A percentile compares a stretch with the other conserved stretches of the same genome.
phyloP scores from a whole-genome alignment of 306 rosid genomes.

The Gillenia trifoliata region DNA sequence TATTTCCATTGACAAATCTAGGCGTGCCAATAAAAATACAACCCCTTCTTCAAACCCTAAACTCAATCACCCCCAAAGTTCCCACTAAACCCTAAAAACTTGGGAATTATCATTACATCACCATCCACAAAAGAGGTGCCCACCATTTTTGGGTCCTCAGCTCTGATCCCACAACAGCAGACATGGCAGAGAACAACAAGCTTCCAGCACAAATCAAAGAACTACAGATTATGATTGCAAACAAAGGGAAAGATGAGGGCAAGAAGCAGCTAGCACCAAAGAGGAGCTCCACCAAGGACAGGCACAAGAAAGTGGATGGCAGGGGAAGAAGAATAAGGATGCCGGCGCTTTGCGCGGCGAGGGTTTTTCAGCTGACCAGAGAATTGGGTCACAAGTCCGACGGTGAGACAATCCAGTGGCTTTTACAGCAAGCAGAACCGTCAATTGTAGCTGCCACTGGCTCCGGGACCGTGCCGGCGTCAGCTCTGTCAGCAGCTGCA shows the following conservation, averaged over 20 bases:
- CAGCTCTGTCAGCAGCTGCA: constrained; percentile 19
- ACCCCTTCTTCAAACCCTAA: neutral
- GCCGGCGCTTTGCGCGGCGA: constrained; percentile 59
- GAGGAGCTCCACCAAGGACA: constrained; percentile 43
- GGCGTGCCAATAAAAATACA: neutral
- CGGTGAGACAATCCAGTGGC: constrained; percentile 60
- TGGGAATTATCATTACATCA: neutral
- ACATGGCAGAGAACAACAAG: constrained; percentile 47
- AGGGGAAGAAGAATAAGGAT: constrained; percentile 54
- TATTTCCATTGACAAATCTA: constrained; percentile 7
- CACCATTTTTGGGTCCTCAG: constrained; percentile 16
- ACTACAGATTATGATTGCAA: constrained; percentile 29
- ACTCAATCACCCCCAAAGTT: constrained; percentile 4
- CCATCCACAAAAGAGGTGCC: constrained; percentile 30
- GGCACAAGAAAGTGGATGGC: constrained; percentile 59
- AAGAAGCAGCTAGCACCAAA: constrained; percentile 43
- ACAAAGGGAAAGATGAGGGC: constrained; percentile 30
- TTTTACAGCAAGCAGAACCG: constrained; percentile 49
- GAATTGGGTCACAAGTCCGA: constrained; percentile 49
- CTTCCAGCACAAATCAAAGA: constrained; percentile 36
- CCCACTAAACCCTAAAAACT: constrained; percentile 15
- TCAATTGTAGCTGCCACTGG: constrained; percentile 52
- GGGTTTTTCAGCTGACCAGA: constrained; percentile 49
- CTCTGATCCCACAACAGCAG: constrained; percentile 17
- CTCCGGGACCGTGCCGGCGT: constrained; percentile 45